Base-by-base conservation (phyloP, 768 basidiomycete species). In the Suillus ampliporus region DNA sequence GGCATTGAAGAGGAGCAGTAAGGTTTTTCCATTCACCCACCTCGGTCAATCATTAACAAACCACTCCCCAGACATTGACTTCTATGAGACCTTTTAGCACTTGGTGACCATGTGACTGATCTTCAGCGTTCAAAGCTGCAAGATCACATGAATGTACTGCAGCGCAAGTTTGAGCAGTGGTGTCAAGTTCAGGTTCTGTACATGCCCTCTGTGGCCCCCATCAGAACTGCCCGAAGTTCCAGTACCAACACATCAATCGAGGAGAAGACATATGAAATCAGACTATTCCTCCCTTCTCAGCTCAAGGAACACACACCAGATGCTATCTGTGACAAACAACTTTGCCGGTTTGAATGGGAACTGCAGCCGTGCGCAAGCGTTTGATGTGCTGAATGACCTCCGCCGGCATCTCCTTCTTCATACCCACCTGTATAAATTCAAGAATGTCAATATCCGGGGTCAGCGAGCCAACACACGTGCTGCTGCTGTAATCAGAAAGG, bases 351-450 rank as follows among this genome's bases (percentile, higher is more conserved):
- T 52, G 77, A 80, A 63, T 72, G 66, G 61, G 21, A 68, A 0
- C 63, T 77, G 3, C 71, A n/a, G 76, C 1, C 63, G 61, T 28
- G 76, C 71, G 0, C 75, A 78, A 58, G 77, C 72, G 2, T 57
- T 72, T 19, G 73, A 70, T 9, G 48, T 65, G 0, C 66, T 82
- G 1, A 61, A 75, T 4, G 65, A 72, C 2, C 37, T 82, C 17
- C 71, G 74, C 0, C 63, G 64, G 3, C 60, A 67, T 17, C 72
- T 81, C 4, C 69, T 75, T 1, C 61, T 77, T 13, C 62, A 67
- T 1, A 65, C 74, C 0, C 71, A 74, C 35, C 64, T 79, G 50
- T 74, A 62, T 48, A 70, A 74, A 35, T 72, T 71, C 14, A 79
- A 80, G 57, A 59, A 74, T 75, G 13, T 31, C 2, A 63, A 63